Evolutionary conservation across 1,139 yeast genomes (phyloP).

Genomic region (Suhomyces coccinellae): DNA sequence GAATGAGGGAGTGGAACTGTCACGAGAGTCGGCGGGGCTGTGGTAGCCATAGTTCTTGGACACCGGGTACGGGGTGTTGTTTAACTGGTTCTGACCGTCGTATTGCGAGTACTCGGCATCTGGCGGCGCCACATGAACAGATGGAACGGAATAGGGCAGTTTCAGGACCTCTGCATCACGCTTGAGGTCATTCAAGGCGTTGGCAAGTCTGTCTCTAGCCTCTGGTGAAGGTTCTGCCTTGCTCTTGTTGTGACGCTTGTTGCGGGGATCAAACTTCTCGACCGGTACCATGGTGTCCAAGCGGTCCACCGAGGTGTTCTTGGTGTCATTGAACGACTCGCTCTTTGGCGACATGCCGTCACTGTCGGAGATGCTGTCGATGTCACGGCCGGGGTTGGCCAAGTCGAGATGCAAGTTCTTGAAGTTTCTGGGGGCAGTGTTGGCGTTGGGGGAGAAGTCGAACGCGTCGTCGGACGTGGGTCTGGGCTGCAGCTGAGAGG

Average conservation of each 20-base stretch:
- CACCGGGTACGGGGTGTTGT: constrained; percentile 11
- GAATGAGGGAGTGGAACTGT: neutral
- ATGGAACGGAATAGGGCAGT: constrained; percentile 5
- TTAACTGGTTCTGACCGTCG: neutral
- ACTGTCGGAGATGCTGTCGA: constrained; percentile 12
- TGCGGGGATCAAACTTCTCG: constrained; percentile 1
- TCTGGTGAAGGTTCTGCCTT: neutral
- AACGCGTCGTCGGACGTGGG: constrained; percentile 14
- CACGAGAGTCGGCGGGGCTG: neutral
- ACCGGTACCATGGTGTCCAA: neutral
- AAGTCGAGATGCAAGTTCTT: constrained; percentile 35
- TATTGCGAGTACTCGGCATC: neutral
- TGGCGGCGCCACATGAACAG: neutral
- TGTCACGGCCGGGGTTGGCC: constrained; percentile 9
- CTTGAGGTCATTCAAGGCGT: constrained; percentile 33
- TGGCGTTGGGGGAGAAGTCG: constrained; percentile 18
- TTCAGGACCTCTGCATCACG: constrained; percentile 31
- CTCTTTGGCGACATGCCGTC: constrained; percentile 15
- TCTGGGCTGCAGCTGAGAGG: neutral
- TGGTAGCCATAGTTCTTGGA: neutral
- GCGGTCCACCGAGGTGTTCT: constrained; percentile 19
- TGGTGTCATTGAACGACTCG: constrained; percentile 19
- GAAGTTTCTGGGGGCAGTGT: constrained; percentile 22
- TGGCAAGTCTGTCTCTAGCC: constrained; percentile 23
- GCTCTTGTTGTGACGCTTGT: constrained; percentile 7